These are phyloP conservation scores for Monosiga brevicollis DNA, from an alignment of 78 protist species.

Conservation along the genomic window DNA sequence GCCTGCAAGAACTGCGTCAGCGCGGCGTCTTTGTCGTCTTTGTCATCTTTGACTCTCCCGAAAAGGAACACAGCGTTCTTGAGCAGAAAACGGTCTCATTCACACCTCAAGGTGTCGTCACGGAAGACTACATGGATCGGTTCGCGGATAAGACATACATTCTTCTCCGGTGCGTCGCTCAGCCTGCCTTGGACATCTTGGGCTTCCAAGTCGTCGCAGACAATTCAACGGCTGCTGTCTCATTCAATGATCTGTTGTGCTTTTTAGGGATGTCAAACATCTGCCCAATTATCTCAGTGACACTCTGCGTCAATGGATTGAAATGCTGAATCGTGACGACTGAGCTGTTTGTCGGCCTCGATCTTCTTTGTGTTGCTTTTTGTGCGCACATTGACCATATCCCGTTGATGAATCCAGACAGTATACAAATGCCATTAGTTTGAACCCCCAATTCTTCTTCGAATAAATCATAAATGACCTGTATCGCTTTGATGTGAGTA, in stretches of 20 bases:
- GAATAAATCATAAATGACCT: neutral
- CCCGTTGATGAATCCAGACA: no score
- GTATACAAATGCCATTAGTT: no score
- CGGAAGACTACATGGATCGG: neutral
- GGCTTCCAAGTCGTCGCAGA: neutral
- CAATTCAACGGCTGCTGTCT: neutral
- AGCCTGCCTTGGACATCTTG: no score
- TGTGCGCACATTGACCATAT: no score
- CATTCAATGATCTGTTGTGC: conserved; percentile 44
- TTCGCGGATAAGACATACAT: neutral
- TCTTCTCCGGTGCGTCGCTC: conserved; percentile 3
- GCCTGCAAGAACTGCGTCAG: neutral
- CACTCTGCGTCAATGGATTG: conserved; percentile 95
- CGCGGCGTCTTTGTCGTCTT: conserved; percentile 53
- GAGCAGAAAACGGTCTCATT: conserved; percentile 19
- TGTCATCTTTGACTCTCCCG: conserved; percentile 59
- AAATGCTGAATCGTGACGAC: conserved; percentile 7
- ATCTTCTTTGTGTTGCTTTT: neutral
- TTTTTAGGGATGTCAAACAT: conserved; percentile 68
- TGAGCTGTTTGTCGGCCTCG: neutral
- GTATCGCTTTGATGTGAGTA: neutral
- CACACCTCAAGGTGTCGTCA: neutral
- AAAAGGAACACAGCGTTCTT: conserved; percentile 23
- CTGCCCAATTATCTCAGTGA: conserved; percentile 85
- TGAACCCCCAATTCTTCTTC: neutral